Evolutionary conservation across 2,329 filamentous ascomycete species (phyloP), one percentile per base, ranked within the genome.

Genomic region (Emericellopsis cladophorae): DNA sequence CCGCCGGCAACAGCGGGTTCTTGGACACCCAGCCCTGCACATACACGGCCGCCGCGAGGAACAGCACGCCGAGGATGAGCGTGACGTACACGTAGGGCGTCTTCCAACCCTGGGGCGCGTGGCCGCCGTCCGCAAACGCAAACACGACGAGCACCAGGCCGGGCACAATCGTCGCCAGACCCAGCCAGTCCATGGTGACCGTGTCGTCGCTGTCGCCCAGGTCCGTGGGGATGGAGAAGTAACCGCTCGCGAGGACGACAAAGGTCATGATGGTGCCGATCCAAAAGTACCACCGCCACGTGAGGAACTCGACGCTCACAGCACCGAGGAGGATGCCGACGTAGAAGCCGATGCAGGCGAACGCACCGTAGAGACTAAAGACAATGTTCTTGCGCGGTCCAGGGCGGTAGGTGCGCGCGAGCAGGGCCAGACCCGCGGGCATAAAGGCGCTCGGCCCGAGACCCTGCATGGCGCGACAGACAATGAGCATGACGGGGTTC

Each of bases 391-490:
- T 86, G 7, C 81, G 64, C 1, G 79, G 79, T 0, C 81, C 81
- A 0, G 81, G 81, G 1, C 80, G 71, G 53, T 86, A 86, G 4
- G 67, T 73, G 45, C 72, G 79, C 3, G 79, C 80, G 7, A 86
- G 62, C 7, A 86, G 65, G 72, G 81, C 81, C 42, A 88, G 71
- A 2, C 80, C 75, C 1, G 79, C 76, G 0, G 83, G 82, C 10
- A 88, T 58, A 45, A 84, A 85, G 0, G 83, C 81, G 1, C 83
- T 81, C 2, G 81, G 71, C 1, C 82, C 84, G 9, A 90, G 60
- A 0, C 84, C 84, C 56, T 87, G 82, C 35, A 88, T 61, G 8
- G 83, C 83, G 40, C 84, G 79, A 53, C 79, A 84, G 41, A 82
- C 65, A 48, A 86, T 81, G 45, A 89, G 66, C 78, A 87, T 84